A percentile compares a stretch with the other conserved stretches of the same genome.
Conservation (phyloP, 805 yeast genomes). For the Candida namnaoensis region DNA sequence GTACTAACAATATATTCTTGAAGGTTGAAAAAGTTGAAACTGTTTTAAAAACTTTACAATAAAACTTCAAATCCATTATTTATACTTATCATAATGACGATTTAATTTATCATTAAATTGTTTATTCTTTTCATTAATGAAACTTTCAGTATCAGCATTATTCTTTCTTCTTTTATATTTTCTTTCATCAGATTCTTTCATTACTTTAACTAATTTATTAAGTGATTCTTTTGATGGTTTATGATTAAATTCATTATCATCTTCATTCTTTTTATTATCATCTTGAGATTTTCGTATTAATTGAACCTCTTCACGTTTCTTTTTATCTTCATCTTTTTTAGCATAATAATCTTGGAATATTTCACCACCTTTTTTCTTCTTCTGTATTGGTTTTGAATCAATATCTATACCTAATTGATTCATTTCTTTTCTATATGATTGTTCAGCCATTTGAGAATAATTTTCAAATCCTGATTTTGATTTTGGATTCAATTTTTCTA, state of each 20-base stretch:
- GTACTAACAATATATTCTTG: too few species aligned
- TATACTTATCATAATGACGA: slow-evolving; percentile 42
- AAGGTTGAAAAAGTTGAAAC: too few species aligned
- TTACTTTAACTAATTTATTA: slow-evolving; percentile 20
- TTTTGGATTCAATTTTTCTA: slow-evolving; percentile 17
- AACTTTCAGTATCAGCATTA: slow-evolving; percentile 23
- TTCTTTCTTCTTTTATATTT: slow-evolving; percentile 31
- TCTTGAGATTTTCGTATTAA: slow-evolving; percentile 5
- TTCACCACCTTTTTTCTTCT: slow-evolving; percentile 1
- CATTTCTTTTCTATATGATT: slow-evolving; percentile 48
- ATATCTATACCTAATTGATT: slow-evolving; percentile 26
- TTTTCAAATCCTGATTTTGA: slow-evolving; percentile 35
- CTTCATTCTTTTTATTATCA: slow-evolving; percentile 7
- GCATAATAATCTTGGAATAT: not conserved
- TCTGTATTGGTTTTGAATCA: slow-evolving; percentile 30
- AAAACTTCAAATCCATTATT: too few species aligned
- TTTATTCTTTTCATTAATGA: slow-evolving; percentile 61
- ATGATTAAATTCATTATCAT: slow-evolving; percentile 16
- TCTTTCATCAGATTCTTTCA: slow-evolving; percentile 14
- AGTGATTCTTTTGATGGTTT: slow-evolving; percentile 29
- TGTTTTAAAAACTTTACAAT: too few species aligned
- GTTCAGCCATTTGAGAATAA: slow-evolving; percentile 47
- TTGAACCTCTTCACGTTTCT: slow-evolving; percentile 13
- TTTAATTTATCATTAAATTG: slow-evolving; percentile 64
- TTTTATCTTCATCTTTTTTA: too few species aligned